Evolutionary conservation across 2,329 filamentous ascomycete species (phyloP), one percentile per base, ranked within the genome.

Genomic region (Trichocomaceae sp.): DNA sequence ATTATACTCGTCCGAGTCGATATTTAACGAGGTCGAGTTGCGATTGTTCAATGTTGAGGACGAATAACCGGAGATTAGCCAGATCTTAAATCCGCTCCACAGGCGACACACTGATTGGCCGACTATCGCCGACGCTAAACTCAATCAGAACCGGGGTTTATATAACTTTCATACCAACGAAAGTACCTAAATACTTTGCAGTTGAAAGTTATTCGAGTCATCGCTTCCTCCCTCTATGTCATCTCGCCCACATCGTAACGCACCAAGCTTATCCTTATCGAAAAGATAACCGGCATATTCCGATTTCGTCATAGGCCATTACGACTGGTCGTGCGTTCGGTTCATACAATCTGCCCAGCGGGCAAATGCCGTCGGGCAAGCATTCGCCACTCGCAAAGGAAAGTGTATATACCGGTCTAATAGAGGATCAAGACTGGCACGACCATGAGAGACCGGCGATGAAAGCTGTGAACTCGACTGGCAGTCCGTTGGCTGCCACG

Each of bases 361-460:
- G 57, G 54, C 47, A 52, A 13, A 48, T 44, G 45, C 60, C 59
- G 57, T 53, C 60, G 58, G 58, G 57, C 56, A 59, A 56, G 57
- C 60, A 62, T 59, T 64, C 63, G 57, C 63, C 33, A 50, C 35
- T 17, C 17, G 22, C 20, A 41, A 19, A 42, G 54, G 47, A 5
- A 42, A 39, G 46, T 53, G 29, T 42, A 47, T 41, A 53, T 53
- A 44, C 51, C 31, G 51, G 47, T 17, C 47, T 53, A 19, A 35
- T 41, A 47, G 47, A 51, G 53, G 23, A 47, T 42, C 54, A 49
- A 47, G 54, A 52, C 67, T 71, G 66, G 65, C 58, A 64, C 42
- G 57, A 61, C 61, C 61, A 66, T 69, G 64, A 69, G 54, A 59
- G 61, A 58, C 60, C 62, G 56, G 62, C 61, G 58, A 73, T 72